These are phyloP conservation scores for Salix suchowensis DNA, from an alignment of 345 rosid species.

Conservation along the genomic window DNA sequence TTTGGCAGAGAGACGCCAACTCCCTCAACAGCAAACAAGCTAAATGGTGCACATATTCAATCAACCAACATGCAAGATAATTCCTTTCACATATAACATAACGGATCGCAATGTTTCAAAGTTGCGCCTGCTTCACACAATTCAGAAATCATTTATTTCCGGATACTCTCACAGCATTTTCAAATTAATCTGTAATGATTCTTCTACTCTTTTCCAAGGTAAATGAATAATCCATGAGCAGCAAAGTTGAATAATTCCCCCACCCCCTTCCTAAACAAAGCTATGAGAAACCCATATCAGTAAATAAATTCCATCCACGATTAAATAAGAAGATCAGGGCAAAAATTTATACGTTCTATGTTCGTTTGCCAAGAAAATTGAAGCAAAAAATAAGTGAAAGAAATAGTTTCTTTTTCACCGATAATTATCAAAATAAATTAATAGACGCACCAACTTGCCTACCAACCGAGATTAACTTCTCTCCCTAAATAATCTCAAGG, in stretches of 20 bases:
- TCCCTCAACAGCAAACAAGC: neutral
- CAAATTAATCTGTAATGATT: neutral
- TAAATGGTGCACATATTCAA: neutral
- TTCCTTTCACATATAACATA: neutral
- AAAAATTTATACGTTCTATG: neutral
- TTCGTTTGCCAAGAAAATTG: neutral
- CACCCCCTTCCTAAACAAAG: too few species aligned
- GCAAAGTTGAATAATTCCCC: too few species aligned
- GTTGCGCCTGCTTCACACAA: neutral
- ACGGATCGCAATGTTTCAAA: neutral
- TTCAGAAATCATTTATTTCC: neutral
- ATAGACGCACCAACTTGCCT: too few species aligned
- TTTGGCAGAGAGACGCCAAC: neutral
- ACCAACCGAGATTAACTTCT: too few species aligned
- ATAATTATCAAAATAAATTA: neutral
- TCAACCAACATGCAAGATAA: neutral
- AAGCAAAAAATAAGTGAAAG: neutral
- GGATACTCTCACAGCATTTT: neutral
- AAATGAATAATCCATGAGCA: neutral
- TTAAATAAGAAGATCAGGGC: neutral
- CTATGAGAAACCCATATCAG: too few species aligned
- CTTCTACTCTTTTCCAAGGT: neutral
- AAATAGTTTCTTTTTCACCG: neutral
- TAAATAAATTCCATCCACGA: neutral
- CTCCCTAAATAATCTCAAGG: too few species aligned